phyloP scores from a whole-genome alignment of 768 basidiomycete species.

The Suillus subalutaceus region DNA sequence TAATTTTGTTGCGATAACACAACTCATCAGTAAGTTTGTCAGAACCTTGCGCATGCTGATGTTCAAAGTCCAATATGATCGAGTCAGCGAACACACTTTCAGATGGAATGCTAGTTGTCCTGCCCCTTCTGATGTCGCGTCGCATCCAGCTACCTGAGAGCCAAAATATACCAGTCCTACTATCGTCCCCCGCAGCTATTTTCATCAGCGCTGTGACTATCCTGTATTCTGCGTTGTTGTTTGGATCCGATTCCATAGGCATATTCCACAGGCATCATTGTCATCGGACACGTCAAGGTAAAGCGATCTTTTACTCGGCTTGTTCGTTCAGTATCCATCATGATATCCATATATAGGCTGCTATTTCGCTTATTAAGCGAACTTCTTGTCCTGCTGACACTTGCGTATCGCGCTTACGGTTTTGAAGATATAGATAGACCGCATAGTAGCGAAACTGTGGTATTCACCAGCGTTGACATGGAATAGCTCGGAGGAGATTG shows the following conservation, averaged over 20 bases:
- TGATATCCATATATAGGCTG: slow-evolving; percentile 16
- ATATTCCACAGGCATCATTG: slow-evolving; percentile 7
- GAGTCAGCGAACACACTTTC: too few species aligned
- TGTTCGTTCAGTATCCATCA: slow-evolving; percentile 10
- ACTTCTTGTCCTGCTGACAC: slow-evolving; percentile 22
- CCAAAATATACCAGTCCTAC: slow-evolving; percentile 21
- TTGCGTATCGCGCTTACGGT: slow-evolving; percentile 15
- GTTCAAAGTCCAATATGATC: not conserved
- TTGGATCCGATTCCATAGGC: slow-evolving; percentile 15
- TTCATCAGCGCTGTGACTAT: slow-evolving; percentile 26
- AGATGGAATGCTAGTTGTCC: too few species aligned
- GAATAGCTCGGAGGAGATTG: slow-evolving; percentile 1
- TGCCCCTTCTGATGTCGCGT: too few species aligned
- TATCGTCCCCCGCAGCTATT: slow-evolving; percentile 23
- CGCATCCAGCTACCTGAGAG: slow-evolving; percentile 15
- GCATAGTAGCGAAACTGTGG: slow-evolving; percentile 2
- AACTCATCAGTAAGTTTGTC: slow-evolving; percentile 25
- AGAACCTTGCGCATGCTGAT: not conserved
- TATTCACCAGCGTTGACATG: slow-evolving; percentile 21
- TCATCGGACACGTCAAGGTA: slow-evolving; percentile 28
- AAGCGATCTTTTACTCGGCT: not conserved
- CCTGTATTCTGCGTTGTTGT: slow-evolving; percentile 13
- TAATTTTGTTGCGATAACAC: slow-evolving; percentile 18
- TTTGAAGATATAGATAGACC: not conserved
- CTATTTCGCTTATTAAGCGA: slow-evolving; percentile 23